A percentile compares a stretch with the other conserved stretches of the same genome.
Evolutionary conservation across 148 eudicot genomes (phyloP).

Genomic region (Heliosperma pusillum): DNA sequence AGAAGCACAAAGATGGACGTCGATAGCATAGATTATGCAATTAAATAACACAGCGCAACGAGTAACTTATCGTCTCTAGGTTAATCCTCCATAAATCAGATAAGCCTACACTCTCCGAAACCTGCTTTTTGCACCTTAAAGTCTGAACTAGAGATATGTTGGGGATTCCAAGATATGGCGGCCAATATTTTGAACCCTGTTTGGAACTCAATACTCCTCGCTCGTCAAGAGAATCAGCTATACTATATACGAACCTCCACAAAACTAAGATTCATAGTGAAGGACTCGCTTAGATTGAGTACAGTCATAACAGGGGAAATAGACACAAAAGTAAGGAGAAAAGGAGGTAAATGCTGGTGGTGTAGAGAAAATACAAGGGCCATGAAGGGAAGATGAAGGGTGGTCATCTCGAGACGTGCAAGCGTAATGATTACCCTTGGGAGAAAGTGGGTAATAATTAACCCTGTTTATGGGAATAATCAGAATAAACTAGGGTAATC

Average conservation of each 20-base stretch:
- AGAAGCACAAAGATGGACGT: neutral
- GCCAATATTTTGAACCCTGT: neutral
- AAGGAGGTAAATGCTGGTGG: neutral
- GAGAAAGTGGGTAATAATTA: neutral
- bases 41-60: neutral
- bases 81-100: neutral
- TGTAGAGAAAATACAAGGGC: no score
- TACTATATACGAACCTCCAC: neutral
- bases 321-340: neutral
- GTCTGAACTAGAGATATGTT: no score
- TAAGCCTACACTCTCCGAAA: neutral
- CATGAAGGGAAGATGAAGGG: neutral
- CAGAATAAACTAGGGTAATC: neutral
- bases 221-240: neutral
- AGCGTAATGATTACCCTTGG: neutral
- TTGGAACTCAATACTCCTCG: neutral
- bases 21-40: neutral
- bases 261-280: neutral
- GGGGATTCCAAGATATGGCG: neutral
- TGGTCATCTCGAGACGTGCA: no score
- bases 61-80: neutral
- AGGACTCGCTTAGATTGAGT: neutral
- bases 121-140: slow-evolving; percentile 3
- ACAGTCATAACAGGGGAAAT: neutral
- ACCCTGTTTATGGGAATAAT: no score